Conservation (phyloP, 2,329 filamentous ascomycete genomes). For the Elsinoe perseae region DNA sequence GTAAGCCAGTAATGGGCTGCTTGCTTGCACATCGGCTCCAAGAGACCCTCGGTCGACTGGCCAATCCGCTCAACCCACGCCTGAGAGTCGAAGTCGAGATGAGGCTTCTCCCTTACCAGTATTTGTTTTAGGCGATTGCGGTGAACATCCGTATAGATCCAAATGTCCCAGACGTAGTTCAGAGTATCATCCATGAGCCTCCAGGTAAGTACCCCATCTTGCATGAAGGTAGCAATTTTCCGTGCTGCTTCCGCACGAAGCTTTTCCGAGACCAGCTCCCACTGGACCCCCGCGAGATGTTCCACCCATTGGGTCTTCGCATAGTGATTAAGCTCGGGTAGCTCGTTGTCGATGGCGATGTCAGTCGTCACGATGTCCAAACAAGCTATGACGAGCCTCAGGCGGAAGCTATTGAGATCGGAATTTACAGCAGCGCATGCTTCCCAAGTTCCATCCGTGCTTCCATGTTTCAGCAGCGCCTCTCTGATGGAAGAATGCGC, state of each 20-base stretch:
- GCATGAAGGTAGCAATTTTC: neutral
- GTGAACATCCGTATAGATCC: neutral
- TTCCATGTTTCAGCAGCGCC: neutral
- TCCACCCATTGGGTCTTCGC: neutral
- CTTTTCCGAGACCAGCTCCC: neutral
- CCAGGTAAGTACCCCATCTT: neutral
- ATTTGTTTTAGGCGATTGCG: neutral
- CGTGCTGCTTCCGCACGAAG: neutral
- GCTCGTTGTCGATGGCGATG: neutral
- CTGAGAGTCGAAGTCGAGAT: neutral
- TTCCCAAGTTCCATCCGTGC: neutral
- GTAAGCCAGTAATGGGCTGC: neutral
- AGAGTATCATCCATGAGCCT: neutral
- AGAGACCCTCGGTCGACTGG: neutral
- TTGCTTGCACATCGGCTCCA: neutral
- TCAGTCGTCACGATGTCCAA: neutral
- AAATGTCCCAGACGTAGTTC: neutral
- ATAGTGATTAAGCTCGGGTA: neutral
- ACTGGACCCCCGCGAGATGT: neutral
- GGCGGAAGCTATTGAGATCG: neutral
- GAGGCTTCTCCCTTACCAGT: neutral
- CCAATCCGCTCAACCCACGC: neutral
- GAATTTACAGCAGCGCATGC: neutral
- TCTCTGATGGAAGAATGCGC: neutral
- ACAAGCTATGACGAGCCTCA: neutral